A percentile compares a stretch with the other conserved stretches of the same genome.
Evolutionary conservation across 2,329 filamentous ascomycete genomes (phyloP).

Genomic region (Hypoxylon sp.): DNA sequence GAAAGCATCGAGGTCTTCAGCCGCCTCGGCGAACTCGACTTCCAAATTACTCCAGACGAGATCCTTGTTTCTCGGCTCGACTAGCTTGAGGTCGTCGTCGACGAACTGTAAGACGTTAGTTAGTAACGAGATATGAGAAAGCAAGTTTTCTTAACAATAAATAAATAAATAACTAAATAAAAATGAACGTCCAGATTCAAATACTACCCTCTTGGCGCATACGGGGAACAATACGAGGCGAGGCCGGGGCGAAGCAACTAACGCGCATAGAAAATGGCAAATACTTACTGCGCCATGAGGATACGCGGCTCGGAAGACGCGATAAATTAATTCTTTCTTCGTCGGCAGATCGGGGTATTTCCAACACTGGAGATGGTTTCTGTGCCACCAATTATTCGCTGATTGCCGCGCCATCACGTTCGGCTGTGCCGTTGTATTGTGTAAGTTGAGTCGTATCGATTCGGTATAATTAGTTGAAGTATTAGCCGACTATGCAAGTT

Average conservation of each 20-base stretch:
- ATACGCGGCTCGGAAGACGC: slow-evolving; percentile 38
- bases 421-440: slow-evolving; percentile 16
- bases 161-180: not conserved
- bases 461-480: not conserved
- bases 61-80: slow-evolving; percentile 27
- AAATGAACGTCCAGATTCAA: not conserved
- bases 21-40: slow-evolving; percentile 10
- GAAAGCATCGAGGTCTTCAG: not conserved
- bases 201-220: not conserved
- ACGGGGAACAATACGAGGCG: not conserved
- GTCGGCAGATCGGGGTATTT: slow-evolving; percentile 30
- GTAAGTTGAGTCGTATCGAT: not conserved
- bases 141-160: too few relatives aligned
- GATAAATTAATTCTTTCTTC: slow-evolving; percentile 39
- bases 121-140: not conserved
- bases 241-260: slow-evolving; percentile 20
- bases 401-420: slow-evolving; percentile 14
- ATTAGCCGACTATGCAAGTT: slow-evolving; percentile 1
- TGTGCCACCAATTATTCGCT: slow-evolving; percentile 29
- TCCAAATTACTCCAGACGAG: slow-evolving; percentile 16
- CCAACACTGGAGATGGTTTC: slow-evolving; percentile 14
- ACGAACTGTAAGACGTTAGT: slow-evolving; percentile 26
- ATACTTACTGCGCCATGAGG: slow-evolving; percentile 42
- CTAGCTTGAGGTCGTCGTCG: slow-evolving; percentile 32
- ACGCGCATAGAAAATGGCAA: not conserved